Base-by-base conservation (phyloP, 2,329 filamentous ascomycete genomes). In the Colletotrichum sp. region DNA sequence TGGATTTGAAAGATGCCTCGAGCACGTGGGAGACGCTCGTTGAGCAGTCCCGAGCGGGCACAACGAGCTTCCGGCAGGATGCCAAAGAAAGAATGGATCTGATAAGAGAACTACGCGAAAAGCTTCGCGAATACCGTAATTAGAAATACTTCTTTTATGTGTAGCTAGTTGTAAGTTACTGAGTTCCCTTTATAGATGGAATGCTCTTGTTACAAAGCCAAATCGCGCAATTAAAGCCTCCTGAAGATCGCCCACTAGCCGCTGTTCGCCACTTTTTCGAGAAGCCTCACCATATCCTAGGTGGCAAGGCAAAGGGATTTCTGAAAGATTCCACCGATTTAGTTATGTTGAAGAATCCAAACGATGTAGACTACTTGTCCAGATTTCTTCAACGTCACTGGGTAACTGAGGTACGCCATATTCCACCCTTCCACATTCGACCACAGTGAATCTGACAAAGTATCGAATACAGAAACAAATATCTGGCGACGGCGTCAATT, bases 1-100 rank as follows among this genome's bases (percentile, higher is more conserved):
- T 38, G 10, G 76, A 77, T 67, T 67, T 62, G n/a, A 34, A 55
- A 9, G 65, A 74, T 12, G 72, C 58, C 15, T 58, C 61, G 2
- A 15, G 38, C 24, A 52, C 48, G 1, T 76, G 73, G 66, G 66
- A 77, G 38, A 70, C 56, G 5, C 65, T 77, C 6, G 66, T 73
- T 24, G 24, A 21, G 28, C 43, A 48, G 9, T 55, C 16, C 0
- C 24, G 3, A 7, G 15, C 36, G 0, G 62, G 26, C 1, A 3
- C 30, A 18, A 3, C 34, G 1, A 21, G 2, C 18, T 48, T 48
- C 18, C 9, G 43, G 1, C 18, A 7, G 43, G 71, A 76, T 2
- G 60, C 76, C 2, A 65, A 69, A 18, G 12, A 34, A 8, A 52
- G 61, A 1, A 71, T 74, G 70, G 13, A 60, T 12, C 28, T 71